phyloP scores from a whole-genome alignment of 2,329 filamentous ascomycete species.

The Cadophora luteo-olivacea region DNA sequence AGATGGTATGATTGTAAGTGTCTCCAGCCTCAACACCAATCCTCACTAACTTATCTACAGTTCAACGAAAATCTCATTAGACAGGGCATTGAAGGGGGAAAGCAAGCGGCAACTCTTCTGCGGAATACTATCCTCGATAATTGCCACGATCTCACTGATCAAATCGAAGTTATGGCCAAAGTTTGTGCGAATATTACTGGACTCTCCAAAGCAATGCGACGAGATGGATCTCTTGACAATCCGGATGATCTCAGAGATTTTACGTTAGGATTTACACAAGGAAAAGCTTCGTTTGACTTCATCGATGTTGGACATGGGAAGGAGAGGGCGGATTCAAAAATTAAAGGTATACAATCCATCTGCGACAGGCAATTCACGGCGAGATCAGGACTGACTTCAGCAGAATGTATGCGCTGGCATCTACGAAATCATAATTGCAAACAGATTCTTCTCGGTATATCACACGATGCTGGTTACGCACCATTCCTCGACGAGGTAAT shows the following conservation, averaged over 20 bases:
- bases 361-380: neutral
- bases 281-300: constrained; percentile 66
- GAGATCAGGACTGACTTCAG: constrained; percentile 25
- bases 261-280: constrained; percentile 64
- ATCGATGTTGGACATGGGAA: constrained; percentile 66
- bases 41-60: constrained; percentile 46
- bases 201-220: constrained; percentile 56
- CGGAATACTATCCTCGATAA: constrained; percentile 55
- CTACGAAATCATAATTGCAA: constrained; percentile 66
- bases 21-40: constrained; percentile 26
- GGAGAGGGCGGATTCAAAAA: constrained; percentile 64
- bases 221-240: constrained; percentile 54
- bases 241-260: constrained; percentile 61
- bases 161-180: constrained; percentile 62
- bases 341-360: constrained; percentile 55
- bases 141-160: constrained; percentile 51
- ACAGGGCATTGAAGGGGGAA: constrained; percentile 55
- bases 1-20: constrained; percentile 63
- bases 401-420: constrained; percentile 57
- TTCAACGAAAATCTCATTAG: constrained; percentile 62
- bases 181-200: constrained; percentile 61
- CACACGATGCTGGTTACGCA: constrained; percentile 66
- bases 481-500: constrained; percentile 63
- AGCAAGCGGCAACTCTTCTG: constrained; percentile 52
- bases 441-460: constrained; percentile 66